Base-by-base conservation (phyloP, 768 basidiomycete genomes). In the Clavaria fumosa region DNA sequence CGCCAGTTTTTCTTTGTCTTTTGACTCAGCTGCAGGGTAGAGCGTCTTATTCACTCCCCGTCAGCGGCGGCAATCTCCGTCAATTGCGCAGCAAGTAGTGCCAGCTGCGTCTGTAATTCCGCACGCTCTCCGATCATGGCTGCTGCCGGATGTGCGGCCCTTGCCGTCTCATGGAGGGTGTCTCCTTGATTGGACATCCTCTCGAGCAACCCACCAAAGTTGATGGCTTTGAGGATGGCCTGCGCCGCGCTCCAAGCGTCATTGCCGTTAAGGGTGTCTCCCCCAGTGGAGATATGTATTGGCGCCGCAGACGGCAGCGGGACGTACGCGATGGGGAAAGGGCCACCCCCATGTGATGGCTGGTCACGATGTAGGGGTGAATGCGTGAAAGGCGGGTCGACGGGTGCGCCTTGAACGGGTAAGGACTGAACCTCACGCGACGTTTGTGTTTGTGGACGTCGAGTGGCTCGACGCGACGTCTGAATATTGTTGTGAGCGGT, bases 161-260 rank as follows among this genome's bases (percentile, higher is more conserved):
- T 43, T 31, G 17, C 39, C 43, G 19, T 17, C 3, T 31, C 14
- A 23, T 26, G 7, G 34, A 6, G 14, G 35, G 32, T 1, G 30
- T 46, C 37, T 17, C 44, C 47, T n/a, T 58, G 58, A 22, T 62
- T 61, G 9, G 52, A 42, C 9, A 64, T 50, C 33, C 68, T 42
- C 38, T 67, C 62, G 20, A 70, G 54, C 19, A 78, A 53, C 15
- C 58, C 60, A 3, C 70, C 72, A 47, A 81, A 79, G 51, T 81
- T 79, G 56, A 83, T 79, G 3, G 78, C 79, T 47, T 75, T 72
- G 37, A 83, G 62, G 33, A 83, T 83, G 43, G 70, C 77, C 48
- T 82, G 77, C 5, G 80, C 80, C 1, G 80, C 79, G 49, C 79
- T 73, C 67, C 78, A 82, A 9, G 77, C 75, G 41, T 78, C 75